phyloP scores from a whole-genome alignment of 495 filamentous ascomycete genomes.

The Darksidea phi region DNA sequence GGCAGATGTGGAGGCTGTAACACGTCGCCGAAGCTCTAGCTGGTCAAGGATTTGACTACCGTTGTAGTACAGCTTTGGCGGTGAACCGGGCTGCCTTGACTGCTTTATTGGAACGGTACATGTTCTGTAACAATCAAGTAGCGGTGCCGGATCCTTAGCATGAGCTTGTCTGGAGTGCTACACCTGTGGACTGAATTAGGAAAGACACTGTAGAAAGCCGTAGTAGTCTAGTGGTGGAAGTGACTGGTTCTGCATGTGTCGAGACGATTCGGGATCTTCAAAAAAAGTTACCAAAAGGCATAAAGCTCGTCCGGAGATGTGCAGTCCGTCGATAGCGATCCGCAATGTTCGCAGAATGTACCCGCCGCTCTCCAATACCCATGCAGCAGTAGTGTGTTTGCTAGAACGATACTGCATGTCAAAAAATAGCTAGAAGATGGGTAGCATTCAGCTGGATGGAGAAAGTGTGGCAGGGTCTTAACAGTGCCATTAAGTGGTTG shows the following conservation, averaged over 20 bases:
- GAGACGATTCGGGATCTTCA: too few species aligned
- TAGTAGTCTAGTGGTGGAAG: too few species aligned
- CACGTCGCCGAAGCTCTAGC: not conserved
- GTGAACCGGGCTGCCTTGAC: slow-evolving; percentile 21
- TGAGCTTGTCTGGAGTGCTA: too few species aligned
- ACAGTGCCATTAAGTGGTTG: slow-evolving; percentile 26
- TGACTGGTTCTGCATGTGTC: too few species aligned
- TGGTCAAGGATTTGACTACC: slow-evolving; percentile 15
- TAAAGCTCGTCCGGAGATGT: not conserved
- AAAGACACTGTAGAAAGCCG: too few species aligned
- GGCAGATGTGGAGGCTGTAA: not conserved
- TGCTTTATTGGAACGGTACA: slow-evolving; percentile 5
- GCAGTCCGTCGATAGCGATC: not conserved
- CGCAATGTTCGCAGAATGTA: not conserved
- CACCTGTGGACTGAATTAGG: too few species aligned
- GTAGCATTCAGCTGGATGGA: not conserved
- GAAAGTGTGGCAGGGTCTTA: slow-evolving; percentile 22
- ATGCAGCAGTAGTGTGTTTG: not conserved
- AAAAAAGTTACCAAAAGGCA: not conserved
- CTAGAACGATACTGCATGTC: slow-evolving; percentile 1
- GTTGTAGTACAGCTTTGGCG: slow-evolving; percentile 33
- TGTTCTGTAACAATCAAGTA: too few species aligned
- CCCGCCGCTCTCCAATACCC: not conserved
- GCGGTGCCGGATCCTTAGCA: not conserved
- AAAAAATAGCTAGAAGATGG: slow-evolving; percentile 15